These are phyloP conservation scores for Salvia splendens DNA, from an alignment of 257 asterid species.

Conservation along the genomic window DNA sequence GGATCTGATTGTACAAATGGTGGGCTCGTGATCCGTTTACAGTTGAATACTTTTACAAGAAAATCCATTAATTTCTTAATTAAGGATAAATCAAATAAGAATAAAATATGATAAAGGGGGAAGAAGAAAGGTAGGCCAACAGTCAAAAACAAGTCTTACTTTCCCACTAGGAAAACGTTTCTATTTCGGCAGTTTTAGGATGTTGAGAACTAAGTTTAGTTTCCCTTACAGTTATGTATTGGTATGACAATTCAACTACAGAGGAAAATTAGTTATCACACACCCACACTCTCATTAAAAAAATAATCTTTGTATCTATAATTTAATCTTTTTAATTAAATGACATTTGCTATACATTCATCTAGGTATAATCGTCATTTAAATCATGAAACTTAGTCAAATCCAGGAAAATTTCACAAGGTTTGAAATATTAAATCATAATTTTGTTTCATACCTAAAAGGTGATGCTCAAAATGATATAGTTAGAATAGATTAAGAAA, in stretches of 20 bases:
- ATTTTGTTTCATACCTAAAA: too few relatives aligned
- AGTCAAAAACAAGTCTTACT: conserved; percentile 50
- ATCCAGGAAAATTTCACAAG: too few relatives aligned
- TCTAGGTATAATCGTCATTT: too few relatives aligned
- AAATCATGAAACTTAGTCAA: too few relatives aligned
- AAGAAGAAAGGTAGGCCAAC: conserved; percentile 65
- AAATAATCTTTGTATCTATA: too few relatives aligned
- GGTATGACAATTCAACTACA: conserved; percentile 46
- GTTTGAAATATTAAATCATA: too few relatives aligned
- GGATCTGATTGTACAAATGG: conserved; percentile 24
- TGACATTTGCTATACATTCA: too few relatives aligned
- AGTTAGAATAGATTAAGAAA: too few relatives aligned
- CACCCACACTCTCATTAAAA: too few relatives aligned
- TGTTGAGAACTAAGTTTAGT: conserved; percentile 45
- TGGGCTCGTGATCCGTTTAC: conserved; percentile 25
- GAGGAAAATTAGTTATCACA: conserved; percentile 24
- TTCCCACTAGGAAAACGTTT: conserved; percentile 29
- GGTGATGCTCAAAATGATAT: too few relatives aligned
- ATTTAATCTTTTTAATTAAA: too few relatives aligned
- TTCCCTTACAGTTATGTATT: conserved; percentile 42
- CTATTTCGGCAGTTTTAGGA: conserved; percentile 36
- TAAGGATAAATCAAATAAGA: neutral
- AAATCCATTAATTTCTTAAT: conserved; percentile 7
- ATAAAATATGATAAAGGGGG: conserved; percentile 13
- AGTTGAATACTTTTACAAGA: conserved; percentile 4